These are phyloP conservation scores for Klebsormidium nitens DNA, from an alignment of 139 green algal genomes.

Conservation along the genomic window DNA sequence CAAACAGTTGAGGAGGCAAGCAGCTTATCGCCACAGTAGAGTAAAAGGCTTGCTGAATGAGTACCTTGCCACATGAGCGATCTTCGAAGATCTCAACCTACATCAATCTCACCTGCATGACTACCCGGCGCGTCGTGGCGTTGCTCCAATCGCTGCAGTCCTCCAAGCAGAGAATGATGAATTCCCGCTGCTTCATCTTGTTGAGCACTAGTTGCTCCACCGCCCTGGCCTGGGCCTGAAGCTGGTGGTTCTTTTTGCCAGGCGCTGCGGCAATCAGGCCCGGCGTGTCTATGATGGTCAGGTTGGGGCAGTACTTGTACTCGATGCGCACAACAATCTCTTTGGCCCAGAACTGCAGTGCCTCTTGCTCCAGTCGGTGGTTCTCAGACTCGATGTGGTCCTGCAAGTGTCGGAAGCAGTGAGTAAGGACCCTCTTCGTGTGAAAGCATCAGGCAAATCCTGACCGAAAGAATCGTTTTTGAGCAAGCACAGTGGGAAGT, in stretches of 20 bases:
- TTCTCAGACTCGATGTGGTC: constrained; percentile 91
- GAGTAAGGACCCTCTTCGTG: too few relatives aligned
- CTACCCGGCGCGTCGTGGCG: constrained; percentile 79
- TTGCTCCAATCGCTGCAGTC: constrained; percentile 92
- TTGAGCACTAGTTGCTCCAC: constrained; percentile 80
- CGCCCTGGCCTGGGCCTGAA: constrained; percentile 48
- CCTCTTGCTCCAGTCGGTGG: constrained; percentile 70
- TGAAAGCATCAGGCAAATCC: too few relatives aligned
- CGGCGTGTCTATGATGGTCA: constrained; percentile 96
- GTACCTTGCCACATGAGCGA: too few relatives aligned
- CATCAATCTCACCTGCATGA: constrained; percentile 67
- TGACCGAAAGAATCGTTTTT: background rate
- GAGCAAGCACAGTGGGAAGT: background rate
- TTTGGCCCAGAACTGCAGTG: constrained; percentile 77
- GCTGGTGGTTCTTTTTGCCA: constrained; percentile 47
- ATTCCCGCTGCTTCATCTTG: constrained; percentile 89
- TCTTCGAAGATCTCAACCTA: too few relatives aligned
- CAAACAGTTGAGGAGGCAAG: too few relatives aligned
- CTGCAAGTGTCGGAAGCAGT: background rate
- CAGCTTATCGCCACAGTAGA: too few relatives aligned
- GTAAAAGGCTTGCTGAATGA: too few relatives aligned
- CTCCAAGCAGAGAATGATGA: constrained; percentile 95
- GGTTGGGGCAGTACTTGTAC: constrained; percentile 92
- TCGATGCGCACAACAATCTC: constrained; percentile 94
- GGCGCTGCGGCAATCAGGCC: constrained; percentile 88